A percentile compares a stretch with the other conserved stretches of the same genome.
Conservation (phyloP, 2,329 filamentous ascomycete genomes). For the Colletotrichum sojae region DNA sequence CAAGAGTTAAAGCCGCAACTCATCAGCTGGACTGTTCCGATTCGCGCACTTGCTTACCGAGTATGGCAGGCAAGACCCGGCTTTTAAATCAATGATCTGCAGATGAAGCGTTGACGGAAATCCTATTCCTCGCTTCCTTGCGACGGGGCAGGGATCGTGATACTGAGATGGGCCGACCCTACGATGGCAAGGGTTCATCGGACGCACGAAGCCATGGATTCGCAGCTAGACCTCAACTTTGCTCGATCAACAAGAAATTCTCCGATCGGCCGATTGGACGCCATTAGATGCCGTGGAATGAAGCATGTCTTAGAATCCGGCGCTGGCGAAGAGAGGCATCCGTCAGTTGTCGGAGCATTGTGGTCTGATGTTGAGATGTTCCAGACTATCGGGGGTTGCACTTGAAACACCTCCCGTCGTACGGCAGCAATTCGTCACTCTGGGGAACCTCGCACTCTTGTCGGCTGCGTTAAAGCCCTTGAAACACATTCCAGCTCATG, state of each 20-base stretch:
- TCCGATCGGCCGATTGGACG: neutral
- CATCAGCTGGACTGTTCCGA: too few relatives aligned
- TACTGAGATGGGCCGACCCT: conserved; percentile 26
- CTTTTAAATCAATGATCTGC: too few relatives aligned
- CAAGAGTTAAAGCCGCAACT: too few relatives aligned
- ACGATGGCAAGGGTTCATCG: conserved; percentile 7
- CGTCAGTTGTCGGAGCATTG: neutral
- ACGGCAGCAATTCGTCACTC: conserved; percentile 11
- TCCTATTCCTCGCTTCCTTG: neutral
- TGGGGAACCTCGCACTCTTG: neutral
- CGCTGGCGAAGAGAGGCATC: neutral
- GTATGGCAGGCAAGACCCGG: too few relatives aligned
- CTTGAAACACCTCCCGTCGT: conserved; percentile 27
- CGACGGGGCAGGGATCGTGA: conserved; percentile 10
- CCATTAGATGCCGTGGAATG: neutral
- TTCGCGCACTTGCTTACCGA: too few relatives aligned
- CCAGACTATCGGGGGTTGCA: conserved; percentile 16
- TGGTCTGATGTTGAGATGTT: conserved; percentile 28
- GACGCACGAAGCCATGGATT: neutral
- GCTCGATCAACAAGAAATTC: neutral
- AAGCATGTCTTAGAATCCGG: neutral
- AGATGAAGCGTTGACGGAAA: neutral
- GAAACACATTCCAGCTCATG: conserved; percentile 19
- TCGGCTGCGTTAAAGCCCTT: conserved; percentile 4
- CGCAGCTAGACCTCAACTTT: too few relatives aligned